A percentile compares a stretch with the other conserved stretches of the same genome.
These are phyloP conservation scores for Blakeslea trispora DNA, from an alignment of 371 early-diverging fungal species.

Conservation along the genomic window DNA sequence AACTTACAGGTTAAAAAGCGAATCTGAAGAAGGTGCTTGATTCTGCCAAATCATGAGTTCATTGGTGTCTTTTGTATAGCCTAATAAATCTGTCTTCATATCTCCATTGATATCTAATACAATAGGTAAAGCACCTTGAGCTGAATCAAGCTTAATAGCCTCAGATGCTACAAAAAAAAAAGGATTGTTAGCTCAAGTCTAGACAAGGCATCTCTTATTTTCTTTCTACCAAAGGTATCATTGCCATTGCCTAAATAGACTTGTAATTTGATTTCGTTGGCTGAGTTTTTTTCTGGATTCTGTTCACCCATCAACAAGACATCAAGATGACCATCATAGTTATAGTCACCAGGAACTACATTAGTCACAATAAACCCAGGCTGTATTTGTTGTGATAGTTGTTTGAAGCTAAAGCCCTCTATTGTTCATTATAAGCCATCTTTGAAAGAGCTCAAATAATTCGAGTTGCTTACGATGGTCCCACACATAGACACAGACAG, in stretches of 20 bases:
- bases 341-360: conserved; percentile 82
- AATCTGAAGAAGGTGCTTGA: conserved; percentile 20
- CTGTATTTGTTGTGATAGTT: conserved; percentile 12
- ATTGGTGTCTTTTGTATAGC: conserved; percentile 53
- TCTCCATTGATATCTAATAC: conserved; percentile 79
- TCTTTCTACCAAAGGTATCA: conserved; percentile 66
- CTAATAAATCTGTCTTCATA: conserved; percentile 79
- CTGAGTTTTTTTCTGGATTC: conserved; percentile 27
- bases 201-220: too few species aligned
- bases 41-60: conserved; percentile 63
- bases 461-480: conserved; percentile 53
- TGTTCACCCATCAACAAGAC: conserved; percentile 73
- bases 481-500: conserved; percentile 73
- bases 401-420: conserved; percentile 23
- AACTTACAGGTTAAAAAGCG: conserved; percentile 42
- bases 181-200: too few species aligned
- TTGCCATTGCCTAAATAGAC: conserved; percentile 73
- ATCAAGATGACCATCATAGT: conserved; percentile 86
- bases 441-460: too few species aligned
- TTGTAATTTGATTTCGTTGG: conserved; percentile 63
- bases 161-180: conserved; percentile 32
- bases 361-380: conserved; percentile 65
- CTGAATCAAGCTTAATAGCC: conserved; percentile 53
- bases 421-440: too few species aligned
- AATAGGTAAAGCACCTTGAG: conserved; percentile 71